Conservation (phyloP, 768 basidiomycete genomes). For the Mycena pura region DNA sequence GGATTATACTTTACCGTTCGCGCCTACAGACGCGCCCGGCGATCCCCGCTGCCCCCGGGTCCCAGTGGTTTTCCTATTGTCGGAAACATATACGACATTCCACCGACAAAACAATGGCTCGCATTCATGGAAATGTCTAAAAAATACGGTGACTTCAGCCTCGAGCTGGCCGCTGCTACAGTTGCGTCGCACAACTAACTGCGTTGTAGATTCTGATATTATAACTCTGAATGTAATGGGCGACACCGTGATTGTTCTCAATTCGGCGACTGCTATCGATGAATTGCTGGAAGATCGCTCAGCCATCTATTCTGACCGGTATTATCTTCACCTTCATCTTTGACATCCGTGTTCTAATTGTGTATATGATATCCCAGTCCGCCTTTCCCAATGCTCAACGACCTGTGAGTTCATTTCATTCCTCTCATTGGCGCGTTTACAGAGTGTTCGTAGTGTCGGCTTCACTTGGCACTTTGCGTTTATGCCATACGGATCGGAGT, state of each 20-base stretch:
- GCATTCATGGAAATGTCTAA: slow-evolving; percentile 6
- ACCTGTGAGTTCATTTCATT: slow-evolving; percentile 6
- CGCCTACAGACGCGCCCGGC: neutral
- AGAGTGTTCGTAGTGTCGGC: neutral
- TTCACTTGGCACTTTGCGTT: neutral
- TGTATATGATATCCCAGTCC: neutral
- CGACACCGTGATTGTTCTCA: slow-evolving; percentile 12
- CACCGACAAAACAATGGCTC: slow-evolving; percentile 5
- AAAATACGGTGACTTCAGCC: slow-evolving; percentile 3
- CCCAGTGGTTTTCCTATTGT: slow-evolving; percentile 1
- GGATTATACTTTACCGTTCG: neutral
- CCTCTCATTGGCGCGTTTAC: too few relatives aligned
- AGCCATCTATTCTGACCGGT: slow-evolving; percentile 17
- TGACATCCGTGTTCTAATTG: neutral
- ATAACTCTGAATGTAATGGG: slow-evolving; percentile 8
- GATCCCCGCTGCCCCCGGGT: slow-evolving; percentile 3
- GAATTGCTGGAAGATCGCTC: slow-evolving; percentile 7
- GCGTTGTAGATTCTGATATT: slow-evolving; percentile 7
- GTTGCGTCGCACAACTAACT: neutral
- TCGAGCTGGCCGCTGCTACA: too few relatives aligned
- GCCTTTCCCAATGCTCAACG: slow-evolving; percentile 14
- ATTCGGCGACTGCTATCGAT: neutral
- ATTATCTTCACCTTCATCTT: neutral
- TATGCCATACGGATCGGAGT: slow-evolving; percentile 1
- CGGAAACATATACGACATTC: slow-evolving; percentile 2